Evolutionary conservation across 176 grass and related monocot species (phyloP).

Genomic region (Ensete glaucum): DNA sequence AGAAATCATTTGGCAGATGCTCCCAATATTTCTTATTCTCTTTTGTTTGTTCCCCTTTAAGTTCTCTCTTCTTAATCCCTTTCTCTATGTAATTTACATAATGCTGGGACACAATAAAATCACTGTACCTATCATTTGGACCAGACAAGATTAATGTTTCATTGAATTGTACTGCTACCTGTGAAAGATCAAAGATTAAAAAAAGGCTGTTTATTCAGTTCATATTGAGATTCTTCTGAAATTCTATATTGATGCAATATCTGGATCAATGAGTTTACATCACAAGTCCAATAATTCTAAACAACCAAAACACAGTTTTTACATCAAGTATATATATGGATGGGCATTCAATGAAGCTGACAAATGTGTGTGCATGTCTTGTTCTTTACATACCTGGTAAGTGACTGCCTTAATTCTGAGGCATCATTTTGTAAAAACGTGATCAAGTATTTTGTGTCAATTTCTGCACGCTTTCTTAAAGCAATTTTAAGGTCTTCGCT

Average conservation of each 20-base stretch:
- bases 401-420: conserved; percentile 61
- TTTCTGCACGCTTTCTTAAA: conserved; percentile 82
- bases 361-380: background rate
- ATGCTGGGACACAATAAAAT: too few relatives aligned
- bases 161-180: too few relatives aligned
- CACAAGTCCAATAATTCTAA: background rate
- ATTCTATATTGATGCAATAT: background rate
- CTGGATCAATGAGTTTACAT: background rate
- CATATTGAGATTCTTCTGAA: background rate
- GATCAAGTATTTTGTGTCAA: conserved; percentile 71
- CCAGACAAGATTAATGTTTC: too few relatives aligned
- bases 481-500: conserved; percentile 74
- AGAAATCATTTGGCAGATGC: too few relatives aligned
- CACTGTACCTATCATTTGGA: too few relatives aligned
- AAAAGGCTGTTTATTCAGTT: background rate
- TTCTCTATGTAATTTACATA: too few relatives aligned
- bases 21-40: too few relatives aligned
- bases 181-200: too few relatives aligned
- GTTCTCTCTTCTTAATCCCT: too few relatives aligned
- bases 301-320: background rate
- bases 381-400: conserved; percentile 48
- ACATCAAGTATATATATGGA: background rate
- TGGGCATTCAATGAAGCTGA: background rate
- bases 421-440: conserved; percentile 63
- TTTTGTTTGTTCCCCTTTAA: too few relatives aligned